phyloP scores from a whole-genome alignment of 495 filamentous ascomycete species.

The Geopyxis carbonaria region DNA sequence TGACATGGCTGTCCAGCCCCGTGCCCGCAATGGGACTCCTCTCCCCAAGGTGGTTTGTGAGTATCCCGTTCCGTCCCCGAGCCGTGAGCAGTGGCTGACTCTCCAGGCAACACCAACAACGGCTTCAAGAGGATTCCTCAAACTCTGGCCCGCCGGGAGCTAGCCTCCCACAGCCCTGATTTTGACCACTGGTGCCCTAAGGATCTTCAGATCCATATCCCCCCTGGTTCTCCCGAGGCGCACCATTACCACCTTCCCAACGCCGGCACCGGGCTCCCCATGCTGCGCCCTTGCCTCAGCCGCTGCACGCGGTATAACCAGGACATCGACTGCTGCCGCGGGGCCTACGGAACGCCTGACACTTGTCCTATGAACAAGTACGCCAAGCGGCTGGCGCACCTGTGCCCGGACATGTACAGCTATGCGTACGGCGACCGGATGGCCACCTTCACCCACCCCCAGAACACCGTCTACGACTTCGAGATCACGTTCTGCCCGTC shows the following conservation, averaged over 20 bases:
- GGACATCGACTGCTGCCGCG: background rate
- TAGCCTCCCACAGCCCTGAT: background rate
- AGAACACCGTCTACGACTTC: background rate
- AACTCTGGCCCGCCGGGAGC: background rate
- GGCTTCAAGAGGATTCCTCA: background rate
- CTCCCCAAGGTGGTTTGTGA: no score
- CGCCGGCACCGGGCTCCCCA: no score
- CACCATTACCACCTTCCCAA: background rate
- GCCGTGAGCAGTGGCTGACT: background rate
- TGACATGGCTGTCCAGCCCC: background rate
- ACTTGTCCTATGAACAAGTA: background rate
- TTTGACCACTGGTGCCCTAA: background rate
- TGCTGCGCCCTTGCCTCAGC: no score
- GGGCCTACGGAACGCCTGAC: background rate
- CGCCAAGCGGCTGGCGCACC: background rate
- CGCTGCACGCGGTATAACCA: background rate
- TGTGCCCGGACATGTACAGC: background rate
- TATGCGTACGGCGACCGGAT: background rate
- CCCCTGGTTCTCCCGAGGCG: background rate
- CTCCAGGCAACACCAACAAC: background rate
- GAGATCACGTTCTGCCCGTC: background rate
- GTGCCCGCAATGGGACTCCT: background rate
- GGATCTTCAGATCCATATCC: background rate
- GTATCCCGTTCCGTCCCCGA: no score
- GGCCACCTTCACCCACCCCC: background rate